These are phyloP conservation scores for Aureobasidium sp. DNA, from an alignment of 2,329 filamentous ascomycete species.

Conservation along the genomic window DNA sequence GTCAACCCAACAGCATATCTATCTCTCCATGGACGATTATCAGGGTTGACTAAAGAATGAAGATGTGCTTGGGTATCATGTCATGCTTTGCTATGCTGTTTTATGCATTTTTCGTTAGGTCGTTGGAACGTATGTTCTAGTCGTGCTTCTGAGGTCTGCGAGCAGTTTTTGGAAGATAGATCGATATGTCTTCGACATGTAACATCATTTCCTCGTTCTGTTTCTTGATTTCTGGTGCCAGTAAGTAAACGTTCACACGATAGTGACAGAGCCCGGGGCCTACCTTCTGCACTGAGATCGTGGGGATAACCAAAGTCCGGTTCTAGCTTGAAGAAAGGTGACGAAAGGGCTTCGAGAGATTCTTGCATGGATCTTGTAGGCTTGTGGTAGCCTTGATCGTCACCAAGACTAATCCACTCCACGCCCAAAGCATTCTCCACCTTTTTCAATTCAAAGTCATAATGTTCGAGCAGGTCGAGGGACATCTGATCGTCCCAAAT, in stretches of 20 bases:
- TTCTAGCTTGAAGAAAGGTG: conserved; percentile 21
- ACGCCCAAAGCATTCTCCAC: conserved; percentile 29
- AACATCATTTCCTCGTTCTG: not conserved
- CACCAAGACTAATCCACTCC: conserved; percentile 21
- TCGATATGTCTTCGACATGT: not conserved
- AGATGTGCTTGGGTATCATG: conserved; percentile 7
- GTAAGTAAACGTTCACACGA: not conserved
- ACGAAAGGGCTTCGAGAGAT: conserved; percentile 25
- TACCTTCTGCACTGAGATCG: conserved; percentile 15
- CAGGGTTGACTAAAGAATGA: not conserved
- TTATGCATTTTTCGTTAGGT: not conserved
- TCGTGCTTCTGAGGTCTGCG: not conserved
- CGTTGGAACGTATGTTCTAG: not conserved
- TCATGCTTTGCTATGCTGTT: not conserved
- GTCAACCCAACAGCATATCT: too few relatives aligned
- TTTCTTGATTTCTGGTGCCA: not conserved
- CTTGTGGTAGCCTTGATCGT: conserved; percentile 23
- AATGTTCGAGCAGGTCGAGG: conserved; percentile 24
- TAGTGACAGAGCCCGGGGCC: not conserved
- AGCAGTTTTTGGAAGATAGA: not conserved
- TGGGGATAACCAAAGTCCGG: conserved; percentile 28
- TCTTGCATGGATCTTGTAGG: conserved; percentile 20
- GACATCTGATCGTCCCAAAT: conserved; percentile 23
- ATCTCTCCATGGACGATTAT: not conserved
- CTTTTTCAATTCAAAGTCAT: conserved; percentile 24